Evolutionary conservation across 805 yeast genomes (phyloP).

Genomic region (Lachancea lanzarotensis): DNA sequence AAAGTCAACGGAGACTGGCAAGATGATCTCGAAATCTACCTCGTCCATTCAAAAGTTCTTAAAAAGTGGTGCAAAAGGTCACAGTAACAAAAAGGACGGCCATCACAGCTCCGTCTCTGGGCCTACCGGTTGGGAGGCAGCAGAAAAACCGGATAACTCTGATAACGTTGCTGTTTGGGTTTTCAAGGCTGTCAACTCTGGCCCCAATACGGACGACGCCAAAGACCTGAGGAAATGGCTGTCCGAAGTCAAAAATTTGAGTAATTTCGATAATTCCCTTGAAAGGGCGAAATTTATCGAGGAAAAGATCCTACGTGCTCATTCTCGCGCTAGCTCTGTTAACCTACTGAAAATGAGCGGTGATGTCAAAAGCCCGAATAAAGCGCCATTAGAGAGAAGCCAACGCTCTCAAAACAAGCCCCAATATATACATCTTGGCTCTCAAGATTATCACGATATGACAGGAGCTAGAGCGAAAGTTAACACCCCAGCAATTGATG

Average conservation of each 20-base stretch:
- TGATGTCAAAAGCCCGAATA: conserved; percentile 1
- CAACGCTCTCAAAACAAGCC: conserved; percentile 14
- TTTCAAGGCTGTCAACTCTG: conserved; percentile 22
- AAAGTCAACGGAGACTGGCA: conserved; percentile 18
- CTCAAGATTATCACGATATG: conserved; percentile 9
- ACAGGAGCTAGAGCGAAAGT: conserved; percentile 19
- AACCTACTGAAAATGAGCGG: conserved; percentile 4
- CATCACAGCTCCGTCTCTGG: conserved; percentile 1
- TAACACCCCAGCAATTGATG: conserved; percentile 34
- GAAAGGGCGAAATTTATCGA: conserved; percentile 46
- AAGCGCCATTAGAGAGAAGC: background rate
- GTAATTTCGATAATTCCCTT: conserved; percentile 40
- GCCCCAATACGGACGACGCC: conserved; percentile 38
- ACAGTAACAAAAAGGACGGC: conserved; percentile 4
- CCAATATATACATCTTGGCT: conserved; percentile 22
- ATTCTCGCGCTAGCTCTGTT: conserved; percentile 8
- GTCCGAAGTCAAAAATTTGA: conserved; percentile 47
- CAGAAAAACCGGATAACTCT: conserved; percentile 8
- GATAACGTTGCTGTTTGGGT: conserved; percentile 22
- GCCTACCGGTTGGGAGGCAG: conserved; percentile 2
- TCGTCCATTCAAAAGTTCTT: conserved; percentile 17
- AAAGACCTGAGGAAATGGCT: conserved; percentile 48
- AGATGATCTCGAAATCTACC: conserved; percentile 16
- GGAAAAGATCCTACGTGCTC: conserved; percentile 28
- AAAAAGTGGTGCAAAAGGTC: conserved; percentile 13